A percentile compares a stretch with the other conserved stretches of the same genome.
Conservation (phyloP, 164 flowering plant genomes). For the Nymphaea colorata region DNA sequence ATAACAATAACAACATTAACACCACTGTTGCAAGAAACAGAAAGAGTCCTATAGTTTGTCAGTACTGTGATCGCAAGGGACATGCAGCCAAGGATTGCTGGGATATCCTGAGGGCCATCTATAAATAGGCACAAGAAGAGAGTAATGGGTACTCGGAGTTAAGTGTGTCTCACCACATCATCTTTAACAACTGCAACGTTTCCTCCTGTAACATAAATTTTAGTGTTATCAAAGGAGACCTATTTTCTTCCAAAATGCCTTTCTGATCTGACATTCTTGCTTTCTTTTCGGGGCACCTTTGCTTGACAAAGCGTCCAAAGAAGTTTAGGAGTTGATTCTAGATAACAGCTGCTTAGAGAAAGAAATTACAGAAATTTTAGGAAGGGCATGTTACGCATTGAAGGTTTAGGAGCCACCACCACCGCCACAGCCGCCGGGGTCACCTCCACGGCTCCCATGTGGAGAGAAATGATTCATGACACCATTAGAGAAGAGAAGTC, state of each 20-base stretch:
- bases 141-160: too few species aligned
- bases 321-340: slow-evolving; percentile 87
- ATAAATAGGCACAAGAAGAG: too few species aligned
- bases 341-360: slow-evolving; percentile 70
- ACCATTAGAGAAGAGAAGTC: slow-evolving; percentile 48
- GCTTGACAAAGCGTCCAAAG: slow-evolving; percentile 89
- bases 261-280: not conserved
- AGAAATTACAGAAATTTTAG: slow-evolving; percentile 80
- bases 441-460: slow-evolving; percentile 10
- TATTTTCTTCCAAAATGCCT: not conserved
- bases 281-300: slow-evolving; percentile 56
- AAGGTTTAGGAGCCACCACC: slow-evolving; percentile 78
- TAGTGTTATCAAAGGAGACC: not conserved
- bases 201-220: not conserved
- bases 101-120: too few species aligned
- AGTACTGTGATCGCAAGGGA: too few species aligned
- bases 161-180: too few species aligned
- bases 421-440: not conserved
- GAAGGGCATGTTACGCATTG: slow-evolving; percentile 62
- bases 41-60: too few species aligned
- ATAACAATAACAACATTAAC: too few species aligned
- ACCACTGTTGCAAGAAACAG: too few species aligned
- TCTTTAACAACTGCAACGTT: not conserved
- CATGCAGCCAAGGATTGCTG: slow-evolving; percentile 84
- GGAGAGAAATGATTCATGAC: slow-evolving; percentile 20